Percentiles rank a stretch among this genome's conserved stretches.
phyloP scores from a whole-genome alignment of 2,329 filamentous ascomycete genomes.

The Fonsecaea monophora region DNA sequence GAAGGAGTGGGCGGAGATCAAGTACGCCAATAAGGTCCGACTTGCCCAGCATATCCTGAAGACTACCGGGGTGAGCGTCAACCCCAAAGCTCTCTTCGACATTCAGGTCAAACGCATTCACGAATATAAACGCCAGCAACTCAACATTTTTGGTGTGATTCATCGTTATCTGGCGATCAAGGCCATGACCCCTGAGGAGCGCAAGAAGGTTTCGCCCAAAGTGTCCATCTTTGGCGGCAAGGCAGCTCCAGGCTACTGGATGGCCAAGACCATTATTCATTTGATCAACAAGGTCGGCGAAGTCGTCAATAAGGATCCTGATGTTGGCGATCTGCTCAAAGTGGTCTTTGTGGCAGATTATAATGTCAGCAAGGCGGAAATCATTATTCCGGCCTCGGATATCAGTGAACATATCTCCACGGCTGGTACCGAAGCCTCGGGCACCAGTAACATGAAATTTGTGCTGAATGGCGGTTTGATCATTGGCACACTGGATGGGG shows the following conservation, averaged over 20 bases:
- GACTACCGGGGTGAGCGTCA: conserved; percentile 79
- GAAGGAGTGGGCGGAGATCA: conserved; percentile 95
- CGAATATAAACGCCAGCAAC: conserved; percentile 98
- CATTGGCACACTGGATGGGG: conserved; percentile 96
- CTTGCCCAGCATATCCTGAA: conserved; percentile 90
- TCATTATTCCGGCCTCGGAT: conserved; percentile 92
- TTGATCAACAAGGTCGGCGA: conserved; percentile 89
- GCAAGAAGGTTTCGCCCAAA: conserved; percentile 83
- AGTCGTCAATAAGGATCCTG: conserved; percentile 89
- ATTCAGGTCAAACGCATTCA: conserved; percentile 99
- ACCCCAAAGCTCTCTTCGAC: conserved; percentile 88
- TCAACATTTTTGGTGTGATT: conserved; percentile 98
- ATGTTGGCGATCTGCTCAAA: conserved; percentile 93
- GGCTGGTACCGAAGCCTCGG: conserved; percentile 85
- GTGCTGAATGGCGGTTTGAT: conserved; percentile 96
- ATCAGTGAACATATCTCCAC: conserved; percentile 99
- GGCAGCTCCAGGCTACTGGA: conserved; percentile 98
- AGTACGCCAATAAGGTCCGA: conserved; percentile 91
- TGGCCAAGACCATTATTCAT: conserved; percentile 99
- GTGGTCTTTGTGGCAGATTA: conserved; percentile 98
- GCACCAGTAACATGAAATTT: conserved; percentile 99
- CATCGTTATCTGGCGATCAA: conserved; percentile 92
- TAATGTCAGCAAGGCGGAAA: conserved; percentile 99
- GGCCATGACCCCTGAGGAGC: conserved; percentile 78
- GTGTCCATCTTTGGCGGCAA: conserved; percentile 98